Percentiles rank a stretch among this genome's conserved stretches.
phyloP scores from a whole-genome alignment of 257 asterid genomes.

The Nicotiana tabacum region DNA sequence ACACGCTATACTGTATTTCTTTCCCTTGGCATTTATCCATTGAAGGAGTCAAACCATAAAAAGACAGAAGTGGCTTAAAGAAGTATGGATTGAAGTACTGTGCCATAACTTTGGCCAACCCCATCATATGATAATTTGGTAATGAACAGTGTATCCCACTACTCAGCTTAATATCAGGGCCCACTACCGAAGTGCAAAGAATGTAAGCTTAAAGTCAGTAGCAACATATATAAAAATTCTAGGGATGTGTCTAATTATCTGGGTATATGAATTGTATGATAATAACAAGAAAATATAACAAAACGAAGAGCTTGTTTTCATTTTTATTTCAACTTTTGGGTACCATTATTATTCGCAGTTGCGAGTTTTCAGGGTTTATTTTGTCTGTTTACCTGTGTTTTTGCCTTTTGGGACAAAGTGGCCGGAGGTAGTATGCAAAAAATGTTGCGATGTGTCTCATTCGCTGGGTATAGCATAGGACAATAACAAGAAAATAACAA shows the following conservation, averaged over 20 bases:
- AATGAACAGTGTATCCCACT: background rate
- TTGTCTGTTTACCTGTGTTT: too few species aligned
- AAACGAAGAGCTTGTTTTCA: too few species aligned
- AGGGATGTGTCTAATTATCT: background rate
- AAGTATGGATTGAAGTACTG: constrained; percentile 2
- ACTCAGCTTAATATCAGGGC: background rate
- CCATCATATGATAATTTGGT: background rate
- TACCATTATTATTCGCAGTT: too few species aligned
- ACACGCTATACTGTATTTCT: background rate
- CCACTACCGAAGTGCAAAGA: background rate
- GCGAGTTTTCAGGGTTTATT: too few species aligned
- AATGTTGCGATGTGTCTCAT: too few species aligned
- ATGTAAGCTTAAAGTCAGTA: background rate
- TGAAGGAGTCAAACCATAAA: background rate
- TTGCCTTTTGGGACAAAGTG: too few species aligned
- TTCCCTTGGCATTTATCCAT: background rate
- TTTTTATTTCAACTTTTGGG: too few species aligned
- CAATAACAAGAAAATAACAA: background rate
- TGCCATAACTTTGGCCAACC: background rate
- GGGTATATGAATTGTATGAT: background rate
- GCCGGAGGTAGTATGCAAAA: too few species aligned
- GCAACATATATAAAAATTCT: background rate
- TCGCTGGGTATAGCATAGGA: too few species aligned
- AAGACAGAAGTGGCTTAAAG: background rate
- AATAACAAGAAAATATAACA: too few species aligned